Percentiles rank a stretch among this genome's conserved stretches.
Evolutionary conservation across 352 stramenopile genomes (phyloP).

Genomic region (Phytophthora sansomeana): DNA sequence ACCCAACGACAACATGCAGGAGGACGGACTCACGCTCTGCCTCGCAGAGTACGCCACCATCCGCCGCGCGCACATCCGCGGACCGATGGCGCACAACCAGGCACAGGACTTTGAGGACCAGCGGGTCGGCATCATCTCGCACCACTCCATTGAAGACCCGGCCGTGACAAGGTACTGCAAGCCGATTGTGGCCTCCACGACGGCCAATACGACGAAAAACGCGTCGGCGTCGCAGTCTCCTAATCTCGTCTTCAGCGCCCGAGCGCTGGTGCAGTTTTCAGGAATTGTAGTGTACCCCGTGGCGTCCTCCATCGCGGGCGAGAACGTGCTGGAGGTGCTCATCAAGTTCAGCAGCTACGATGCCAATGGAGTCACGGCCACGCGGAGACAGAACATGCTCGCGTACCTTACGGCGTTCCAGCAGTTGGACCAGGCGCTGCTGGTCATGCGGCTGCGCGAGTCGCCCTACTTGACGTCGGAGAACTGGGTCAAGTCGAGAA

Average conservation of each 20-base stretch:
- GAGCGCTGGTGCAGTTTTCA: conserved; percentile 69
- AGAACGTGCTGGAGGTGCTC: conserved; percentile 64
- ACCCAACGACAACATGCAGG: conserved; percentile 18
- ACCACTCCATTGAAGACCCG: conserved; percentile 74
- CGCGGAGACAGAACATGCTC: conserved; percentile 60
- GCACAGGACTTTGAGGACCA: conserved; percentile 51
- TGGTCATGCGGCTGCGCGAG: conserved; percentile 66
- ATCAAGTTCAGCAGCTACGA: conserved; percentile 77
- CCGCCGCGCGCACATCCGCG: conserved; percentile 47
- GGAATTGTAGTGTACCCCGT: conserved; percentile 72
- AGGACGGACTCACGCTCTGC: conserved; percentile 56
- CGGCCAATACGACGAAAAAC: conserved; percentile 13
- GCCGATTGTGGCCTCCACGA: conserved; percentile 48
- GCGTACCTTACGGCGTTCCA: conserved; percentile 56
- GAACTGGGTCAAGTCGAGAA: conserved; percentile 69
- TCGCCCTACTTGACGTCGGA: conserved; percentile 64
- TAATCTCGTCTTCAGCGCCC: conserved; percentile 43
- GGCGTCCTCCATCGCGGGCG: conserved; percentile 38
- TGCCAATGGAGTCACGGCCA: conserved; percentile 43
- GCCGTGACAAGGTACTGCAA: conserved; percentile 67
- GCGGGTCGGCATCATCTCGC: conserved; percentile 71
- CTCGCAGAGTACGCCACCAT: conserved; percentile 75
- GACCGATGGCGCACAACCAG: conserved; percentile 37
- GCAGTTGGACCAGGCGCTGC: conserved; percentile 56
- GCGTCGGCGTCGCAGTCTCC: conserved; percentile 12